These are phyloP conservation scores for Articulospora tetracladia DNA, from an alignment of 495 filamentous ascomycete species.

Conservation along the genomic window DNA sequence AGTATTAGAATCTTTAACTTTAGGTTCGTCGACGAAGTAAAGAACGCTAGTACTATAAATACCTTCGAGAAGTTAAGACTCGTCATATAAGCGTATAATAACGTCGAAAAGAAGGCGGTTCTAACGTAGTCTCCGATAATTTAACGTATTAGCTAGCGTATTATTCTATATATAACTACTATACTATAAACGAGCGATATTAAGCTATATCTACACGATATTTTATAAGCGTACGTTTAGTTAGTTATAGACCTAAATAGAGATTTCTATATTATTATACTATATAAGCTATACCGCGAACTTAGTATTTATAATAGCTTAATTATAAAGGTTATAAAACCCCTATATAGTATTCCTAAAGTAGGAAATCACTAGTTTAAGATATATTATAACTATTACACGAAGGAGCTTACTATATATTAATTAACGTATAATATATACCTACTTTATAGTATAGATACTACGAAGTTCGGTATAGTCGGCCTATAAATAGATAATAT, in stretches of 20 bases:
- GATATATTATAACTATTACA: constrained; percentile 2
- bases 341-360: neutral
- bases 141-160: neutral
- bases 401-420: constrained; percentile 2
- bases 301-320: neutral
- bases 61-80: neutral
- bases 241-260: neutral
- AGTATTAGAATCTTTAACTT: neutral
- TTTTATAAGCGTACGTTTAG: neutral
- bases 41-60: neutral
- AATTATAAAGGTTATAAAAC: neutral
- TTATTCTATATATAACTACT: neutral
- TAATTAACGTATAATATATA: constrained; percentile 7
- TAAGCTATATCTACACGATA: neutral
- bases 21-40: neutral
- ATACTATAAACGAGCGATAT: neutral
- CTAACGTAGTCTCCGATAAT: neutral
- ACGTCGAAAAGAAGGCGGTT: neutral
- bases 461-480: constrained; percentile 3
- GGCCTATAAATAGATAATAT: constrained; percentile 8
- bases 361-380: neutral
- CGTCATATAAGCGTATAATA: neutral
- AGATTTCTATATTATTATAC: neutral
- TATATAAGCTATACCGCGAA: neutral
- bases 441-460: constrained; percentile 4